Base-by-base conservation (phyloP, 2,329 filamentous ascomycete species). In the Tolypocladium tundrense region DNA sequence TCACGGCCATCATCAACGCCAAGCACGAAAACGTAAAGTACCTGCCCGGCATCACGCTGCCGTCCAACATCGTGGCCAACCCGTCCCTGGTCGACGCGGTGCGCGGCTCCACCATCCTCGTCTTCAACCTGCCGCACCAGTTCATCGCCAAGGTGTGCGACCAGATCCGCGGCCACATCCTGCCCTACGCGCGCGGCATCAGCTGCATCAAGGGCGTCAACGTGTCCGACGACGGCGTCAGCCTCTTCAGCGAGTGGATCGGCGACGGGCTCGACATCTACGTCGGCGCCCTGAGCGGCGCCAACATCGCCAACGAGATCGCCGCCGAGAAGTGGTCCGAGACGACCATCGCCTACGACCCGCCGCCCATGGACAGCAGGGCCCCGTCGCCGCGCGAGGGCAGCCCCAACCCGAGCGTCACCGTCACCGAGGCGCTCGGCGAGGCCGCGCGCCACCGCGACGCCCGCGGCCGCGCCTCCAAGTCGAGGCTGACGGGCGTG, bases 161-260 rank as follows among this genome's bases (percentile, higher is more conserved):
- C 62, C 86, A 91, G 71, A 80, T 99, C 61, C 82, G 88, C 68
- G 94, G 93, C 60, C 87, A 96, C 67, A 95, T 97, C 63, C 76
- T 97, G 37, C 94, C 94, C 8, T 97, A 86, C 68, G 93, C 94
- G 33, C 86, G 95, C 62, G 94, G 91, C 59, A 91, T 99, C 69
- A 96, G 91, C 70, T 99, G 94, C 75, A 97, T 97, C 77, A 99
- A 99, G 80, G 94, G 94, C 65, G 92, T 99, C 61, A 89, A 96
- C 65, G 94, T 99, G 40, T 87, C 88, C 4, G 88, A 93, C 67
- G 86, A 90, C 55, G 90, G 89, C 57, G 86, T 97, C 65, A 87
- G 86, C 67, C 82, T 99, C 57, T 97, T 99, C 77, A 95, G 90
- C 57, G 94, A 99, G 75, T 91, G 88, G 72, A 99, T 99, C 69